Conservation (phyloP, 768 basidiomycete genomes). For the Chalciporus piperatus region DNA sequence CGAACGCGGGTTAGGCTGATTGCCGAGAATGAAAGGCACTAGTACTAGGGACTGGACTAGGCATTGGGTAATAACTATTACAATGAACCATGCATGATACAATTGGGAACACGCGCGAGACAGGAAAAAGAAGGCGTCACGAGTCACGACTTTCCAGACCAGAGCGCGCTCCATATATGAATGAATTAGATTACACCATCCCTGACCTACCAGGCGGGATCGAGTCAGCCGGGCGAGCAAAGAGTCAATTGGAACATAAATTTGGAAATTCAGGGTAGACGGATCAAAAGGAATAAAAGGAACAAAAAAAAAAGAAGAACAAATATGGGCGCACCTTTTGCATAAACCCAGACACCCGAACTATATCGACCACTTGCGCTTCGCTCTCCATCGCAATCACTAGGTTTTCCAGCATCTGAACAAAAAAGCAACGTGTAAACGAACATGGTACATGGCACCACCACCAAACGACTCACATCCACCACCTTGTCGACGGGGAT, state of each 20-base stretch:
- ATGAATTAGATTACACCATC: conserved; percentile 39
- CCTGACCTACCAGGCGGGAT: conserved; percentile 33
- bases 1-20: no score
- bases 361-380: conserved; percentile 74
- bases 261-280: conserved; percentile 19
- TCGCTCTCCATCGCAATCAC: conserved; percentile 89
- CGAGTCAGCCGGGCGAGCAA: conserved; percentile 9
- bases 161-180: conserved; percentile 16
- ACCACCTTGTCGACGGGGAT: conserved; percentile 88
- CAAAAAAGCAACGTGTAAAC: conserved; percentile 26
- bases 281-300: conserved; percentile 14
- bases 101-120: conserved; percentile 20
- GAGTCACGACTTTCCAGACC: background rate
- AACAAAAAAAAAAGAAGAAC: conserved; percentile 1
- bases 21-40: background rate
- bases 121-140: conserved; percentile 3
- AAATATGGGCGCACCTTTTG: conserved; percentile 57
- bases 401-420: conserved; percentile 79
- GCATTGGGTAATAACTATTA: conserved; percentile 15
- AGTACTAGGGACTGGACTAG: background rate
- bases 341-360: conserved; percentile 87
- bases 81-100: conserved; percentile 33
- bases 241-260: conserved; percentile 2
- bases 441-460: conserved; percentile 11
- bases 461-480: conserved; percentile 57